Evolutionary conservation across 495 filamentous ascomycete genomes (phyloP), one percentile per base, ranked within the genome.

Genomic region (Bacidia gigantensis): DNA sequence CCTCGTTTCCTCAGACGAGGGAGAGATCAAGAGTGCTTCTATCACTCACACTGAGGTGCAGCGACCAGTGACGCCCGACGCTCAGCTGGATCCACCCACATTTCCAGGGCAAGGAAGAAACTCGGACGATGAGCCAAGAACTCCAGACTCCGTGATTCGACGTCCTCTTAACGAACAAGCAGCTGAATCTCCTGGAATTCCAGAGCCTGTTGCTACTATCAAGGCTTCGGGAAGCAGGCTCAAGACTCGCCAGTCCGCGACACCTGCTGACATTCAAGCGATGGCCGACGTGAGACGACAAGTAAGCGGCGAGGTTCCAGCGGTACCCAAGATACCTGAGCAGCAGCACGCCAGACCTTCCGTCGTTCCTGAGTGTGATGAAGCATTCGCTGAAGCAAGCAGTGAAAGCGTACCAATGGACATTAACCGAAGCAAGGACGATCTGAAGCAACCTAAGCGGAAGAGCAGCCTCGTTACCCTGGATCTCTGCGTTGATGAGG

Each of bases 111-210:
- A 67, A 23, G 65, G 70, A 25, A 64, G 69, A 22, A 63, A 72
- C 1, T 74, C 74, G 3, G 74, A 74, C 26, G 71, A 78, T 42
- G 81, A 86, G 48, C 83, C 85, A 1, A 81, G 84, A 32, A 95
- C 90, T 2, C 87, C 88, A 10, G 87, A 92, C 25, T 96, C 92
- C n/a, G 89, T 96, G 23, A 93, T 96, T 56, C 84, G 87, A 52
- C 86, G 86, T 57, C 78, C 86, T 18, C 59, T 72, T 21, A 64
- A 60, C 40, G 60, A 73, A 51, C 66, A 71, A 23, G 66, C 71
- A 18, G 51, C 69, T 9, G 72, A 79, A 9, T 78, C 76, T 3
- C 76, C 80, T 7, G 64, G 69, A 12, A 77, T 98, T 38, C 87
- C 90, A 2, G 89, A 96, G 56, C 79, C 80, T 21, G 65, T 89